phyloP scores from a whole-genome alignment of 2,329 filamentous ascomycete genomes.

The Diaporthe citrichinensis region DNA sequence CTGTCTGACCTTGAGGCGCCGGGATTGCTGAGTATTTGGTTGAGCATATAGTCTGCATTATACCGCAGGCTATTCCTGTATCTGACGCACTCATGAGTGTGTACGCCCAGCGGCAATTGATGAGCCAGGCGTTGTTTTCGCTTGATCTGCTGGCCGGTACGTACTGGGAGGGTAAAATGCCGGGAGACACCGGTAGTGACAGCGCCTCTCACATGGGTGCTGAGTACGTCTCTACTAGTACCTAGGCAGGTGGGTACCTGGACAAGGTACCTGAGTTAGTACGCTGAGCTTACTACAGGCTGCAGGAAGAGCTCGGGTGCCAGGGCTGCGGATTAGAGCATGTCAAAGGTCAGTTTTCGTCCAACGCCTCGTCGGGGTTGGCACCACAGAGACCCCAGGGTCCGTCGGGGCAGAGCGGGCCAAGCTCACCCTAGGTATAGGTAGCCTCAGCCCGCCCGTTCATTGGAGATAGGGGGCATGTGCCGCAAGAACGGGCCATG shows the following conservation, averaged over 20 bases:
- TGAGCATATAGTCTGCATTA: neutral
- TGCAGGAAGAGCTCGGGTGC: neutral
- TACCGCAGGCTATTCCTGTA: neutral
- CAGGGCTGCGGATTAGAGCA: slow-evolving; percentile 15
- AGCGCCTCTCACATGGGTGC: neutral
- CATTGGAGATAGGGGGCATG: slow-evolving; percentile 15
- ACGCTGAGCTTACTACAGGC: neutral
- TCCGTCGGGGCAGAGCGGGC: slow-evolving; percentile 13
- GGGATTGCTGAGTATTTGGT: neutral
- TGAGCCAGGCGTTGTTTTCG: slow-evolving; percentile 10
- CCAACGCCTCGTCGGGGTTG: slow-evolving; percentile 22
- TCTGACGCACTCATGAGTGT: neutral
- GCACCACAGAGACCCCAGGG: slow-evolving; percentile 1
- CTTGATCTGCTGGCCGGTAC: slow-evolving; percentile 1
- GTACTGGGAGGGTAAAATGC: neutral
- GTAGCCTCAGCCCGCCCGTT: slow-evolving; percentile 21
- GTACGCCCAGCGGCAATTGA: neutral
- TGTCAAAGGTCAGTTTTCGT: slow-evolving; percentile 20
- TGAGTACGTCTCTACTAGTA: too few species aligned
- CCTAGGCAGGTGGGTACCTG: neutral
- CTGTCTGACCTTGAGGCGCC: neutral
- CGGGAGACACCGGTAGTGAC: neutral
- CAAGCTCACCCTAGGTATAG: slow-evolving; percentile 32
- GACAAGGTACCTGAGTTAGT: neutral
- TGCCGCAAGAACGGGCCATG: neutral